Evolutionary conservation across 176 grass and related monocot genomes (phyloP), one percentile per base, ranked within the genome.

Genomic region (Secale cereale): DNA sequence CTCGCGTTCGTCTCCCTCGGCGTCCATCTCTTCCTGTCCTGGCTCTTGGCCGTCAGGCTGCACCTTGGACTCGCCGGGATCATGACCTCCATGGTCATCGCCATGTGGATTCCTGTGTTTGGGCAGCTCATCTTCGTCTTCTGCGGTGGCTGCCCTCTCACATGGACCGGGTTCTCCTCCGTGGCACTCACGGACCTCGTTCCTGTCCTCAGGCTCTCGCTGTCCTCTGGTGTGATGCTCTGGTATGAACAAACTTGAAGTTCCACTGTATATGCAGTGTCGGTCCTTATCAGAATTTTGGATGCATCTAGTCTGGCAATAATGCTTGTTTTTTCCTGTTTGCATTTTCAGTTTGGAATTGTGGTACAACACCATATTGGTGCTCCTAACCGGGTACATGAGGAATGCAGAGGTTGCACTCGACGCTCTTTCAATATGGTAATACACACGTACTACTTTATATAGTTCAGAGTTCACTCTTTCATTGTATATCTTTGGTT

Each of bases 361-460:
- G n/a, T 98, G 97, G 97, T 98, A 98, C 88, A 92, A 78, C 76
- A 94, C 91, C 25, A 82, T 98, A 39, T 48, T 98, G 78, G 89
- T 95, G 78, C 91, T 98, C 41, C 88, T 98, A n/a, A 98, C 97
- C 1, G 91, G 97, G 19, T 88, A 98, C 22, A 92, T 96, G 89
- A 83, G 86, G 84, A 87, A 98, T 60, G 91, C 91, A 30, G 93
- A 95, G 81, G 27, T 98, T 25, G 91, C 96, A 29, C 86, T 98
- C 13, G 93, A 94, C 74, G 93, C 96, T 65, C 93, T 98, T 81
- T 98, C 96, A 11, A 98, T 98, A 80, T 98, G 96, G 95, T 98
- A 87, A 52, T 6, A 16, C 64, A 57, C 1, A 50, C 5, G 0
- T 5, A 46, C 16, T 20, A 43, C 3, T 59, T 70, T 14, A 48